Percentiles rank a stretch among this genome's conserved stretches.
These are phyloP conservation scores for Moricandia moricandioides DNA, from an alignment of 345 rosid genomes.

Conservation along the genomic window DNA sequence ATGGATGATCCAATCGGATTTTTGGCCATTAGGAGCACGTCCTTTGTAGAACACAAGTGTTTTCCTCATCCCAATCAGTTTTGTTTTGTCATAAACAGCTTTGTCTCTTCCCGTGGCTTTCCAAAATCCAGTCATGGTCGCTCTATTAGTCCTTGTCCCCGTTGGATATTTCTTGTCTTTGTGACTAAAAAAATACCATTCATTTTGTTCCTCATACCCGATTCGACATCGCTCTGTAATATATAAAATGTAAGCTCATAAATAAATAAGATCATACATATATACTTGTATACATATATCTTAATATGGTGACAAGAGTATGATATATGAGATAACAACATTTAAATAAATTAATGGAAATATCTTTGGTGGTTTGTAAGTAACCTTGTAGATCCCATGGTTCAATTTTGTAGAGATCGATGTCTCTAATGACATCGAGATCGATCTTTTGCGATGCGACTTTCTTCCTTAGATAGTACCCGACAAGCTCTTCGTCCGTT, in stretches of 20 bases:
- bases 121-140: constrained; percentile 96
- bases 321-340: background rate
- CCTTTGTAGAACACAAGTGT: constrained; percentile 97
- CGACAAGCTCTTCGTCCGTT: constrained; percentile 92
- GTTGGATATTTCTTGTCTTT: constrained; percentile 97
- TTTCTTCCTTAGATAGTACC: constrained; percentile 91
- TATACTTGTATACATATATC: background rate
- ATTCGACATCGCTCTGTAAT: constrained; percentile 66
- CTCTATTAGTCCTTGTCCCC: constrained; percentile 92
- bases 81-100: constrained; percentile 77
- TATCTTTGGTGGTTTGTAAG: background rate
- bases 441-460: constrained; percentile 90
- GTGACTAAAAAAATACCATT: constrained; percentile 97
- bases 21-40: constrained; percentile 94
- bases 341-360: background rate
- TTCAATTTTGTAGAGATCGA: constrained; percentile 86
- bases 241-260: background rate
- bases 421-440: constrained; percentile 89
- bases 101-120: constrained; percentile 97
- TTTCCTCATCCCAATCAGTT: constrained; percentile 94
- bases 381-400: constrained; percentile 98
- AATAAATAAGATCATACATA: background rate
- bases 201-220: constrained; percentile 87
- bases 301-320: background rate
- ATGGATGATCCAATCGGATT: constrained; percentile 94